Base-by-base conservation (phyloP, 2,329 filamentous ascomycete genomes). In the Colletotrichum phormii region DNA sequence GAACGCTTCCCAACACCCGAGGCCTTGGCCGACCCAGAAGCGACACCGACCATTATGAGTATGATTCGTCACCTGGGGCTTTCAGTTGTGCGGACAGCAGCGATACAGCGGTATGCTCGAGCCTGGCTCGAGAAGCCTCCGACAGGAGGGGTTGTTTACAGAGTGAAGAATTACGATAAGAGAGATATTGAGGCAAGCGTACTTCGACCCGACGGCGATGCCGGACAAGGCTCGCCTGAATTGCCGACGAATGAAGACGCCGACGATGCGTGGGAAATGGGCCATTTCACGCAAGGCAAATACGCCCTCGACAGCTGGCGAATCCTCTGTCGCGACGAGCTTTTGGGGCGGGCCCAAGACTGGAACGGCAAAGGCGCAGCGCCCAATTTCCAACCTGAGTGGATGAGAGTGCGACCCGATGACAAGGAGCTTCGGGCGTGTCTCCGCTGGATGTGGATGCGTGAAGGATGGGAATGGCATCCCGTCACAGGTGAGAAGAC, bases 391-490 rank as follows among this genome's bases (percentile, higher is more conserved):
- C 91, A 95, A 77, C 94, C 95, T 0, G 95, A 98, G 81, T 98
- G 95, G 95, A 97, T 95, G 88, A 89, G 94, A 3, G 95, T 98
- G 1, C 80, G 93, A 61, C 95, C 95, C 0, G 84, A 87, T 55
- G 95, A 98, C 81, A 98, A 98, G 82, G 95, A 98, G 81, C 84
- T 98, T n/a, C 88, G 94, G 55, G 95, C 94, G 0, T 98, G 91
- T 82, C 82, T 98, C 78, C 88, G 92, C 51, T 98, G 95, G 95
- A 94, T 95, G 90, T 98, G 95, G 95, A 89, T 97, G 83, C 90
- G 92, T 58, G 94, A 97, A 77, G 94, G 95, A 0, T 96, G 91
- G 89, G 86, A 91, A 53, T 98, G 95, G 94, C 89, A 97, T 83
- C 90, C 91, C 1, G 80, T 84, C 33, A 95, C 92, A 0, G 95